phyloP scores from a whole-genome alignment of 75 land plant species.

The Pinus taeda region DNA sequence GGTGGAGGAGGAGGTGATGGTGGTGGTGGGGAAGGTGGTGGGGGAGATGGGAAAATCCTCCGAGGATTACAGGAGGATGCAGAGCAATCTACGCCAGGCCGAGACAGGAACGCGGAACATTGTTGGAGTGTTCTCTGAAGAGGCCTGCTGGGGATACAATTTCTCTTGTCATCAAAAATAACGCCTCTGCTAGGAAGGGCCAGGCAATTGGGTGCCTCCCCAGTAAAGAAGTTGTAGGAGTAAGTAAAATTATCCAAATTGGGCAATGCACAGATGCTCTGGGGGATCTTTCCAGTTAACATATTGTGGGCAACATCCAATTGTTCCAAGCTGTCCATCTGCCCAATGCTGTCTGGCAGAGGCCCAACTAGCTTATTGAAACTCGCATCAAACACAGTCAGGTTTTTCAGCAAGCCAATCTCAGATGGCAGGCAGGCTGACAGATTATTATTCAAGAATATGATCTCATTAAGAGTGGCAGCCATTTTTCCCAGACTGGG shows the following conservation, averaged over 20 bases:
- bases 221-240: conserved; percentile 70
- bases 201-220: conserved; percentile 51
- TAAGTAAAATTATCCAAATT: conserved; percentile 50
- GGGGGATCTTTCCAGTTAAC: conserved; percentile 64
- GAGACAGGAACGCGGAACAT: conserved; percentile 26
- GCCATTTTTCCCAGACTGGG: conserved; percentile 30
- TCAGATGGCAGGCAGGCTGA: conserved; percentile 25
- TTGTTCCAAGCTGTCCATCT: conserved; percentile 49
- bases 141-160: conserved; percentile 49
- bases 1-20: not conserved
- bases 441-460: conserved; percentile 17
- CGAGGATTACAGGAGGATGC: conserved; percentile 4
- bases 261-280: conserved; percentile 53
- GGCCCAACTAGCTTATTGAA: conserved; percentile 30
- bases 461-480: conserved; percentile 29
- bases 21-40: not conserved
- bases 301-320: conserved; percentile 68
- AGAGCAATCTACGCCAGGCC: conserved; percentile 15
- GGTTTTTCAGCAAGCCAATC: conserved; percentile 23
- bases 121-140: conserved; percentile 29
- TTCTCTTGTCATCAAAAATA: conserved; percentile 29
- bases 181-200: conserved; percentile 17
- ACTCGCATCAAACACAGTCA: conserved; percentile 42
- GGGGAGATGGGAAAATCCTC: conserved; percentile 2
- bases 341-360: conserved; percentile 32